Conservation (phyloP, 805 yeast genomes). For the Starmerella riodocensis region DNA sequence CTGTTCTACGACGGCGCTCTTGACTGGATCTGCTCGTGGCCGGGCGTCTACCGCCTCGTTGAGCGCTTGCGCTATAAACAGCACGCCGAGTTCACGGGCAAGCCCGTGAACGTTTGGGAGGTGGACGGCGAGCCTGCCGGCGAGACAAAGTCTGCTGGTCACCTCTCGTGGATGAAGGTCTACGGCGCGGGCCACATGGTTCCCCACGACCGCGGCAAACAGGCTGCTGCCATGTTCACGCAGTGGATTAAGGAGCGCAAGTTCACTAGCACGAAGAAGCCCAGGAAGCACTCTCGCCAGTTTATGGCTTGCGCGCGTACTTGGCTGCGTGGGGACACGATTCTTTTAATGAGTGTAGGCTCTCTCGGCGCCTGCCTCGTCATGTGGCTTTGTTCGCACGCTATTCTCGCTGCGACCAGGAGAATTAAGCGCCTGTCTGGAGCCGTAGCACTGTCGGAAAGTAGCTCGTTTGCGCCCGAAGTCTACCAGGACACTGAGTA, state of each 20-base stretch:
- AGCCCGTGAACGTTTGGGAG: constrained; percentile 27
- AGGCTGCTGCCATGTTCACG: constrained; percentile 67
- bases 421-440: no score
- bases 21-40: constrained; percentile 94
- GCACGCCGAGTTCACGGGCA: constrained; percentile 39
- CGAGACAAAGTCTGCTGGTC: constrained; percentile 56
- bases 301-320: no score
- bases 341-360: no score
- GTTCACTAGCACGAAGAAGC: no score
- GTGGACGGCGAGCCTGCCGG: constrained; percentile 43
- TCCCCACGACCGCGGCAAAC: constrained; percentile 76
- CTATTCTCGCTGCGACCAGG: no score
- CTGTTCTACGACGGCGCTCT: constrained; percentile 90
- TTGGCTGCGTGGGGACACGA: no score
- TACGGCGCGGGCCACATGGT: constrained; percentile 95
- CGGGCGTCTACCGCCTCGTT: constrained; percentile 84
- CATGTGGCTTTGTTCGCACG: no score
- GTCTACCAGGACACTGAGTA: no score
- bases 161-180: constrained; percentile 69
- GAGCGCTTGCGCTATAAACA: constrained; percentile 54
- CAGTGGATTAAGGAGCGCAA: constrained; percentile 45
- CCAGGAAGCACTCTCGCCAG: no score
- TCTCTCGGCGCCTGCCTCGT: no score
- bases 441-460: no score
- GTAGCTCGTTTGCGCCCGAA: no score